Evolutionary conservation across 495 filamentous ascomycete species (phyloP).

Genomic region (Halenospora varia): DNA sequence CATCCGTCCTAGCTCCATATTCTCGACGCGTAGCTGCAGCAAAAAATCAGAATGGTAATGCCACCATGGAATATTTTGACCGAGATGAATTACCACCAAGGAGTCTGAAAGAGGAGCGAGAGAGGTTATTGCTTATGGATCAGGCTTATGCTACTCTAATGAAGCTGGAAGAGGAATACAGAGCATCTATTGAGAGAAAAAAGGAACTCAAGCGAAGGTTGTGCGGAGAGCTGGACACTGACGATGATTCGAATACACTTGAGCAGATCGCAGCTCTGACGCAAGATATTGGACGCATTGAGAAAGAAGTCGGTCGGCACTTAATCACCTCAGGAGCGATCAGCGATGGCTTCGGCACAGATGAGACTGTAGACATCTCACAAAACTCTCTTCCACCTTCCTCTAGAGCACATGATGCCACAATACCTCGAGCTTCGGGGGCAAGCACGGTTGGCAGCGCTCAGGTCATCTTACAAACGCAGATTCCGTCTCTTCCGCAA

Average conservation of each 20-base stretch:
- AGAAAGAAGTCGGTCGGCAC: constrained; percentile 13
- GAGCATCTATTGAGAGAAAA: constrained; percentile 8
- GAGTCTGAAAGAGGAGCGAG: constrained; percentile 21
- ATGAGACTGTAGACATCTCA: constrained; percentile 4
- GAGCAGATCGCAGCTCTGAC: constrained; percentile 9
- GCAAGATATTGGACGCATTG: constrained; percentile 10
- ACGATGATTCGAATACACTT: constrained; percentile 11
- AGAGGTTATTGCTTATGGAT: constrained; percentile 11
- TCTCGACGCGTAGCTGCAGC: constrained; percentile 17
- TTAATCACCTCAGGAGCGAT: constrained; percentile 21
- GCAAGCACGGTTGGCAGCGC: constrained; percentile 31
- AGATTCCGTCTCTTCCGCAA: constrained; percentile 26
- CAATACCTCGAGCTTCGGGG: constrained; percentile 4
- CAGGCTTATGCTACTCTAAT: constrained; percentile 13
- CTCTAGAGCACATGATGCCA: constrained; percentile 4
- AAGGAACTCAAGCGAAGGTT: constrained; percentile 9
- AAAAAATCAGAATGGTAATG: constrained; percentile 20
- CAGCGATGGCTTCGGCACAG: constrained; percentile 24
- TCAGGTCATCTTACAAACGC: constrained; percentile 47
- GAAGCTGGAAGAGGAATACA: background rate
- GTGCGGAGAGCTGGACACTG: constrained; percentile 5
- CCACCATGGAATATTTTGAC: constrained; percentile 17
- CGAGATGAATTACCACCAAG: background rate
- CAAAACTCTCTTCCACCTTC: background rate
- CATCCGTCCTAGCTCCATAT: constrained; percentile 17